Percentiles rank a stretch among this genome's conserved stretches.
These are phyloP conservation scores for Escovopsis sp. DNA, from an alignment of 2,329 filamentous ascomycete species.

Conservation along the genomic window DNA sequence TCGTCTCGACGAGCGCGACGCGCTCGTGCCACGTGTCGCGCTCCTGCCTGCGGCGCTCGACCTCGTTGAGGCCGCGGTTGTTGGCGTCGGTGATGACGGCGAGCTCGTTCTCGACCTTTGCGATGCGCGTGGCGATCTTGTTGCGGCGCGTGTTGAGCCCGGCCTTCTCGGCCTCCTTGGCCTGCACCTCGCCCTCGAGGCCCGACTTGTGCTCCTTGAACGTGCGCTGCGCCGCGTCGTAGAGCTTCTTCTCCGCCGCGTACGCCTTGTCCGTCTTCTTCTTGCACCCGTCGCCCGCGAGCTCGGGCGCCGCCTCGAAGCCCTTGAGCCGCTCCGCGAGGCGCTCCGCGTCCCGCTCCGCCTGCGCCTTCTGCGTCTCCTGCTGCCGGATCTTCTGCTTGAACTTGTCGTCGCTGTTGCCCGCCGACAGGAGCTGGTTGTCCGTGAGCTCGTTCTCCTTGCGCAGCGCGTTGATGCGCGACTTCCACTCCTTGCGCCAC, in stretches of 20 bases:
- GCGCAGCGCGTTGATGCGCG: constrained; percentile 48
- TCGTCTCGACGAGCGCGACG: constrained; percentile 29
- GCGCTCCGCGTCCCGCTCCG: constrained; percentile 39
- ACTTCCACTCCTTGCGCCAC: constrained; percentile 60
- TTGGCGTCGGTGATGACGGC: constrained; percentile 57
- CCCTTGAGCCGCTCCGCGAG: constrained; percentile 46
- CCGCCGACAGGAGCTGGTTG: constrained; percentile 50
- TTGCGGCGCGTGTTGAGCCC: constrained; percentile 54
- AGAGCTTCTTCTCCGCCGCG: constrained; percentile 41
- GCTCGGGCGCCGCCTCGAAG: constrained; percentile 48
- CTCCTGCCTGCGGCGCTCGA: constrained; percentile 41
- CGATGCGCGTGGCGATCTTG: constrained; percentile 55
- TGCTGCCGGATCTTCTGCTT: constrained; percentile 63
- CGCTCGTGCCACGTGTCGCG: constrained; percentile 33
- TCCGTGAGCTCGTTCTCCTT: constrained; percentile 61
- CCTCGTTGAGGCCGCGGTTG: constrained; percentile 47
- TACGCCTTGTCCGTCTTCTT: constrained; percentile 38
- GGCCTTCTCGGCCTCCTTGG: constrained; percentile 48
- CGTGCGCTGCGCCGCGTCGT: constrained; percentile 40
- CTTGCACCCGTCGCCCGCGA: constrained; percentile 32
- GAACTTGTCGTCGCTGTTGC: constrained; percentile 62
- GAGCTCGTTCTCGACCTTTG: constrained; percentile 59
- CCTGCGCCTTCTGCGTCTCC: constrained; percentile 56
- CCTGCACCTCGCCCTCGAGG: constrained; percentile 47
- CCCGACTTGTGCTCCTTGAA: constrained; percentile 45